Percentiles rank a stretch among this genome's conserved stretches.
Evolutionary conservation across 2,329 filamentous ascomycete genomes (phyloP).

Genomic region (Taxawa tesnikishii): DNA sequence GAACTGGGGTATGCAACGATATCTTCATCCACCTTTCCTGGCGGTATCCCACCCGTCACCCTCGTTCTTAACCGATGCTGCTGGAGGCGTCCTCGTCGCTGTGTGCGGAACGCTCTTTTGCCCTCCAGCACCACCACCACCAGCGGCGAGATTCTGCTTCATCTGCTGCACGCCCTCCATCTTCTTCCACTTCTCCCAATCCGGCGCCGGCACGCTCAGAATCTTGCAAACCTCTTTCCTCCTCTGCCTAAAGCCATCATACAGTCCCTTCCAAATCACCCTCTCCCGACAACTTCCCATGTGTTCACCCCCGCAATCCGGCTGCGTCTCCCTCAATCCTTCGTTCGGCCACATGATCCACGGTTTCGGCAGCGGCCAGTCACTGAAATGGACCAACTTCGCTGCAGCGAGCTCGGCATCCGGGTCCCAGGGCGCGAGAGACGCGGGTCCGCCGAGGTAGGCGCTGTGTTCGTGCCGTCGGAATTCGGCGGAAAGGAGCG

Average conservation of each 20-base stretch:
- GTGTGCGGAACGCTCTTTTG: too few species aligned
- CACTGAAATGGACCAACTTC: conserved; percentile 58
- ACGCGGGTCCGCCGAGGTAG: conserved; percentile 36
- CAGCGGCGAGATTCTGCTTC: too few species aligned
- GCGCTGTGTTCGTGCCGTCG: conserved; percentile 37
- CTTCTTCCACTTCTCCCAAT: conserved; percentile 22
- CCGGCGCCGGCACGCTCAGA: conserved; percentile 25
- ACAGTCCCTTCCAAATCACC: conserved; percentile 25
- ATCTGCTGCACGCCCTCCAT: too few species aligned
- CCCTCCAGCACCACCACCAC: too few species aligned
- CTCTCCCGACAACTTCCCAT: conserved; percentile 14
- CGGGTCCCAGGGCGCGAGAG: conserved; percentile 41
- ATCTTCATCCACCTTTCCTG: too few species aligned
- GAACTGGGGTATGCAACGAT: too few species aligned
- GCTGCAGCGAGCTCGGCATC: conserved; percentile 43
- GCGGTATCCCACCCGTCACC: too few species aligned
- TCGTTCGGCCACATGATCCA: conserved; percentile 36
- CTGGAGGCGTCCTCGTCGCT: too few species aligned
- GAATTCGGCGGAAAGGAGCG: conserved; percentile 51
- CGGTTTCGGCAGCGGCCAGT: conserved; percentile 59
- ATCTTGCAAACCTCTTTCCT: conserved; percentile 23
- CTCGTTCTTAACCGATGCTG: too few species aligned
- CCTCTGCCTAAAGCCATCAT: conserved; percentile 24
- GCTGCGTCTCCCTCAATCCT: conserved; percentile 24
- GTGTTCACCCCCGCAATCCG: conserved; percentile 21